Evolutionary conservation across 371 early-diverging fungal species (phyloP).

Genomic region (Synchytrium microbalum): DNA sequence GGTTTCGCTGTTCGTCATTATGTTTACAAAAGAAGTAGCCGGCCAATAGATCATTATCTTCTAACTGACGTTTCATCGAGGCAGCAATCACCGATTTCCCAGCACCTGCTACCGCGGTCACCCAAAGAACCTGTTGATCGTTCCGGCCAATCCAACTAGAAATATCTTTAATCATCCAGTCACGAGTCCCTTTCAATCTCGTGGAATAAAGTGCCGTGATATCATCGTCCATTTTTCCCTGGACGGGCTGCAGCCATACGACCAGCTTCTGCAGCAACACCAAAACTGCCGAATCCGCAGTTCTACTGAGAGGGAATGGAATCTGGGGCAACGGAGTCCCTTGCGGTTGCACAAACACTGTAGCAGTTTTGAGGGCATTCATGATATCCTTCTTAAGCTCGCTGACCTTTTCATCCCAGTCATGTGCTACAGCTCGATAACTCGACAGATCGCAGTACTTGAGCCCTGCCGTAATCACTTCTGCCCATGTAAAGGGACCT

Average conservation of each 20-base stretch:
- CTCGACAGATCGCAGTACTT: slow-evolving; percentile 11
- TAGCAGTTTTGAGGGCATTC: not conserved
- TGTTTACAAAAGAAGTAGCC: slow-evolving; percentile 4
- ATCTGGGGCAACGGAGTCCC: not conserved
- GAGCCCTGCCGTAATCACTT: slow-evolving; percentile 26
- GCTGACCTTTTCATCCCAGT: not conserved
- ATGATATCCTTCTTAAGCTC: not conserved
- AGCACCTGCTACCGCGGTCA: slow-evolving; percentile 8
- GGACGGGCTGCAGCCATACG: not conserved
- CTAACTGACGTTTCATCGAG: not conserved
- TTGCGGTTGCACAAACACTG: not conserved
- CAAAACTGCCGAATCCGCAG: not conserved
- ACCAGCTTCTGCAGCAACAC: too few relatives aligned
- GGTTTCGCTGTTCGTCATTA: not conserved
- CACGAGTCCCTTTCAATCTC: slow-evolving; percentile 8
- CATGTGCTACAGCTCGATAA: not conserved
- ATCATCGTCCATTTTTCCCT: not conserved
- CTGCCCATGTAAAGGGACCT: slow-evolving; percentile 24
- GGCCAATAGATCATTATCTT: not conserved
- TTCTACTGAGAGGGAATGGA: not conserved
- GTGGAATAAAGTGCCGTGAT: not conserved
- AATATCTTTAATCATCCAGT: slow-evolving; percentile 14
- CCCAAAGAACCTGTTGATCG: slow-evolving; percentile 11
- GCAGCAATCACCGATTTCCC: slow-evolving; percentile 16
- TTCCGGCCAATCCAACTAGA: not conserved